Evolutionary conservation across 139 green algal species (phyloP).

Genomic region (Ettlia oleoabundans): DNA sequence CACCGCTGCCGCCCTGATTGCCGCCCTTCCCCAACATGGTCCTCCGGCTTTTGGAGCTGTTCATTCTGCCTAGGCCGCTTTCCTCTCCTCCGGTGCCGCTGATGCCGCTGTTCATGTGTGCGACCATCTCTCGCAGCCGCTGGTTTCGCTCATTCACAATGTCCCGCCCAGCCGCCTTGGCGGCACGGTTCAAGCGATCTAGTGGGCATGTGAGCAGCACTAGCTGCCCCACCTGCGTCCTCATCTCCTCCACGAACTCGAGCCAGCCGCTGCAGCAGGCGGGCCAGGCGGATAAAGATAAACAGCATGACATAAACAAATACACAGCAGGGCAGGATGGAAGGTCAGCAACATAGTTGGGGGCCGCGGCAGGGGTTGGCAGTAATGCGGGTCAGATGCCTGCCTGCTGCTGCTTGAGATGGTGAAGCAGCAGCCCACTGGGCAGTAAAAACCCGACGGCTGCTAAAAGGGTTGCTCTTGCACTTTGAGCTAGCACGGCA

Average conservation of each 20-base stretch:
- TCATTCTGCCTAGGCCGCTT: neutral
- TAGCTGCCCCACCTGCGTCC: slow-evolving; percentile 6
- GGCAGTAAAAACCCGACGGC: no score
- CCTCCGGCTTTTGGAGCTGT: neutral
- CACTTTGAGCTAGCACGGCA: no score
- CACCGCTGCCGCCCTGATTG: neutral
- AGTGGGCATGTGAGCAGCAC: slow-evolving; percentile 14
- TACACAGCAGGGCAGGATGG: no score
- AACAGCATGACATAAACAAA: neutral
- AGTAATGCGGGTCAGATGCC: no score
- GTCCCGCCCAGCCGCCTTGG: slow-evolving; percentile 1
- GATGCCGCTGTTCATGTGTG: neutral
- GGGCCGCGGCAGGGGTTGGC: no score
- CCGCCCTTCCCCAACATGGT: neutral
- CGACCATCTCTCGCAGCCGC: slow-evolving; percentile 8
- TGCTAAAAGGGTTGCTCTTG: no score
- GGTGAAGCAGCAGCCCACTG: no score
- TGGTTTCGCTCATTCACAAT: neutral
- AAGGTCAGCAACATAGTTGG: no score
- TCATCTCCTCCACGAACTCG: neutral
- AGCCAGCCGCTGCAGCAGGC: neutral
- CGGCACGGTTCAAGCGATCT: neutral
- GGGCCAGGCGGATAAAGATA: no score
- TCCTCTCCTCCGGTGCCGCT: neutral
- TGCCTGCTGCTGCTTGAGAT: no score